phyloP scores from a whole-genome alignment of 2,329 filamentous ascomycete species.

The Paecilomyces sp. region DNA sequence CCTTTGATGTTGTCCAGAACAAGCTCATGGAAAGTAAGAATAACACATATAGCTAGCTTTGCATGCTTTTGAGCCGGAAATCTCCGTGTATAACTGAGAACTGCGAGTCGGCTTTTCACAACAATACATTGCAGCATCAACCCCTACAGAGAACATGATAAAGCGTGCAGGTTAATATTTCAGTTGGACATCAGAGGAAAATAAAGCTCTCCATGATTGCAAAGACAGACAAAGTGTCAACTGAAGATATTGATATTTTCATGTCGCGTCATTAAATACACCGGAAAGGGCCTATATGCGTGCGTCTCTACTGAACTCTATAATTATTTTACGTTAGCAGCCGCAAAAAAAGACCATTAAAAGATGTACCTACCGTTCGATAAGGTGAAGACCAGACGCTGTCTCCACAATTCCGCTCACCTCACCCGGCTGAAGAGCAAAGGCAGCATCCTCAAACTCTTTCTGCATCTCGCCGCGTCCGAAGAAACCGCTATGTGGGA shows the following conservation, averaged over 20 bases:
- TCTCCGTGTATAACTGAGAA: neutral
- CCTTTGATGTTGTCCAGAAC: neutral
- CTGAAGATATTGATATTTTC: neutral
- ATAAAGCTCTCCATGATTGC: no score
- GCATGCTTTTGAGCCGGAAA: neutral
- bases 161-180: neutral
- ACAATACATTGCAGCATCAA: neutral
- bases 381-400: conserved; percentile 88
- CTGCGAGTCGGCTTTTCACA: neutral
- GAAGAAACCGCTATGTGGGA: conserved; percentile 63
- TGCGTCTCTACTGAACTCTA: conserved; percentile 2
- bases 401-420: conserved; percentile 86
- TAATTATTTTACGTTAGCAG: neutral
- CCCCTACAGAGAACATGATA: neutral
- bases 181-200: neutral
- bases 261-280: neutral
- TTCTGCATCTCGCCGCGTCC: conserved; percentile 95
- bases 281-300: neutral
- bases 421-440: conserved; percentile 78
- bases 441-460: conserved; percentile 95
- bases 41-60: neutral
- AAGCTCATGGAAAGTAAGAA: neutral
- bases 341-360: neutral
- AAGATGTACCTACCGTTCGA: conserved; percentile 64
- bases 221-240: no score